A percentile compares a stretch with the other conserved stretches of the same genome.
Evolutionary conservation across 208 protist genomes (phyloP).

Genomic region (Leishmania turanica): DNA sequence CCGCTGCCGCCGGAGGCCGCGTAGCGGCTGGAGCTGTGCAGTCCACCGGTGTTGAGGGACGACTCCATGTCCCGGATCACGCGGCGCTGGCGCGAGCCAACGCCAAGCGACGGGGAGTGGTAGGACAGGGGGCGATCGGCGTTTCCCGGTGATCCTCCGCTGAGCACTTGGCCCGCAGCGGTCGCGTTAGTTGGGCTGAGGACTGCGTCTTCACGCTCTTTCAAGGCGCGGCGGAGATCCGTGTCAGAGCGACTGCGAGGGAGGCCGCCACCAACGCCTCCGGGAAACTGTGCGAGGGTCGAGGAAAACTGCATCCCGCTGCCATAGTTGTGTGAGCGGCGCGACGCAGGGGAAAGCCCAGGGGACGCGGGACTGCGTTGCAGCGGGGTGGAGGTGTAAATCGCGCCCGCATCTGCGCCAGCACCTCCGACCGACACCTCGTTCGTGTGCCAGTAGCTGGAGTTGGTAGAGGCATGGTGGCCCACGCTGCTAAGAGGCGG

Average conservation of each 20-base stretch:
- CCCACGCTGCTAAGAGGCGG: background rate
- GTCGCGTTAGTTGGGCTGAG: background rate
- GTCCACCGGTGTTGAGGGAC: conserved; percentile 14
- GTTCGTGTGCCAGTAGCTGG: conserved; percentile 3
- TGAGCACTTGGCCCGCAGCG: background rate
- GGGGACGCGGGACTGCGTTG: conserved; percentile 9
- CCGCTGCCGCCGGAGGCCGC: conserved; percentile 9
- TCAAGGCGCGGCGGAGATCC: conserved; percentile 27
- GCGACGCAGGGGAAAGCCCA: background rate
- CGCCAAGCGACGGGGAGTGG: background rate
- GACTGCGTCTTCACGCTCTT: conserved; percentile 9
- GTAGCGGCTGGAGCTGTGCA: conserved; percentile 15
- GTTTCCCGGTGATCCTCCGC: background rate
- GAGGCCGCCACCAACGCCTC: conserved; percentile 8
- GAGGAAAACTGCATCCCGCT: background rate
- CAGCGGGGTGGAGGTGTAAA: conserved; percentile 5
- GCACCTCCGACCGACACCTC: conserved; percentile 1
- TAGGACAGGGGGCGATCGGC: background rate
- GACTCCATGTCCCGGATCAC: conserved; percentile 32
- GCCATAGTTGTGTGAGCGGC: background rate
- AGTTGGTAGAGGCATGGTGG: conserved; percentile 8
- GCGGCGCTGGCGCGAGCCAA: conserved; percentile 17
- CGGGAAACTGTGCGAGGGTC: background rate
- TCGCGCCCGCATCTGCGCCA: background rate
- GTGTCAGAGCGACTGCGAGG: conserved; percentile 19